Percentiles rank a stretch among this genome's conserved stretches.
phyloP scores from a whole-genome alignment of 345 rosid genomes.

The Sisymbrium altissimum region DNA sequence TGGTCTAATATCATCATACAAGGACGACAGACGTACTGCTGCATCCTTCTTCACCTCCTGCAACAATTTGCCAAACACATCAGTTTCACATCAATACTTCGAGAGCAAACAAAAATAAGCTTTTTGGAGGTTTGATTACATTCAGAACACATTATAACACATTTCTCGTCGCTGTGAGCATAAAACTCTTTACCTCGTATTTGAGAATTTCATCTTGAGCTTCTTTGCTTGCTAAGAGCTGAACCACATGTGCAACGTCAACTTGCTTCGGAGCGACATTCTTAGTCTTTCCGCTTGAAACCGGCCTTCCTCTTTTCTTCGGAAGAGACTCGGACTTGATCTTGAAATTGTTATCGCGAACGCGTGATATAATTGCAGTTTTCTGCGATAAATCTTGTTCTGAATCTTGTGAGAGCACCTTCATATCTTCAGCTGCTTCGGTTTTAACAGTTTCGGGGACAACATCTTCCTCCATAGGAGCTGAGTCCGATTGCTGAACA shows the following conservation, averaged over 20 bases:
- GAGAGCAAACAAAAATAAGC: neutral
- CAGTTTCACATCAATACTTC: neutral
- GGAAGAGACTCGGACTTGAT: slow-evolving; percentile 42
- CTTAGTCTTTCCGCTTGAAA: slow-evolving; percentile 53
- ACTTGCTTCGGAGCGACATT: slow-evolving; percentile 44
- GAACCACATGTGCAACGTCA: slow-evolving; percentile 55
- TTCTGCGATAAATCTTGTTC: slow-evolving; percentile 48
- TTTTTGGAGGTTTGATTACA: neutral
- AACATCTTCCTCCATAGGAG: slow-evolving; percentile 40
- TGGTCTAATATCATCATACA: slow-evolving; percentile 80
- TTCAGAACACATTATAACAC: neutral
- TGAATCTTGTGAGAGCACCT: slow-evolving; percentile 40
- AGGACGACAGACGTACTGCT: slow-evolving; percentile 43
- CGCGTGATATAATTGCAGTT: slow-evolving; percentile 52
- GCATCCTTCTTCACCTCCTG: slow-evolving; percentile 82
- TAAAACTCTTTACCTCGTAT: slow-evolving; percentile 51
- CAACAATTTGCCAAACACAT: slow-evolving; percentile 11
- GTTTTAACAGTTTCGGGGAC: slow-evolving; percentile 40
- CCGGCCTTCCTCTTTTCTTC: slow-evolving; percentile 62
- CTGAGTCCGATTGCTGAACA: slow-evolving; percentile 39
- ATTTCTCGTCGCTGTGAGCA: neutral
- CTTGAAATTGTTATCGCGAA: slow-evolving; percentile 46
- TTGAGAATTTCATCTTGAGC: slow-evolving; percentile 72
- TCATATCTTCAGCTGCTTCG: slow-evolving; percentile 44
- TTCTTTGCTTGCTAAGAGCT: slow-evolving; percentile 55